Evolutionary conservation across 2,329 filamentous ascomycete genomes (phyloP), one percentile per base, ranked within the genome.

Genomic region (Trichoderma atroviride): DNA sequence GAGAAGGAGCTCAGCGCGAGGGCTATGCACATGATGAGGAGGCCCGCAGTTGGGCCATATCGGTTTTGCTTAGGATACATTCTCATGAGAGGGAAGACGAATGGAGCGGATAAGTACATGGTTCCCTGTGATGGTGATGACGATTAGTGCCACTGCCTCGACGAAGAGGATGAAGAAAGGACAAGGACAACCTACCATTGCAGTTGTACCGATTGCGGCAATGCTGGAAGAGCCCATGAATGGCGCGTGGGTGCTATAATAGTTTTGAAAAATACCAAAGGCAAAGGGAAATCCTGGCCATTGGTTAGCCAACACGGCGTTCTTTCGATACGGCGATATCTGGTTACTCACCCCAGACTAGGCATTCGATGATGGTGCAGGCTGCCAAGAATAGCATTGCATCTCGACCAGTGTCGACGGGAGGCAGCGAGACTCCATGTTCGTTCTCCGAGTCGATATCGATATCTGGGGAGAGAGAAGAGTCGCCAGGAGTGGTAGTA

Each of bases 221-320:
- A 91, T 85, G 58, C 81, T 80, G 55, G 81, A 79, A 0, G 81
- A 79, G 9, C 81, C 81, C 3, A 78, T 77, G 69, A 91, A 91
- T 3, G 87, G 85, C 16, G 82, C 81, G 60, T 88, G 82, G 1
- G 81, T 83, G 47, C 80, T 84, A 76, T 91, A 92, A 76, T 89
- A 89, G 59, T 87, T 83, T 74, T 91, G 88, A 74, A 92, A 91
- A 40, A 92, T 84, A 57, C 89, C 89, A 74, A 87, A 92, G 1
- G 87, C 84, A 69, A 88, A 87, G 0, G 87, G 85, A 70, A 91
- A 90, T 2, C 88, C 88, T 90, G 35, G 27, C 22, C 1, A 22
- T 37, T n/a, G 22, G 64, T 66, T 35, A 66, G 62, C 43, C 50
- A 43, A 37, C 50, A 56, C 13, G 11, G 47, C 4, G 3, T 50